phyloP scores from a whole-genome alignment of 1,284 basidiomycete species.

The Rhodotorula sp. region DNA sequence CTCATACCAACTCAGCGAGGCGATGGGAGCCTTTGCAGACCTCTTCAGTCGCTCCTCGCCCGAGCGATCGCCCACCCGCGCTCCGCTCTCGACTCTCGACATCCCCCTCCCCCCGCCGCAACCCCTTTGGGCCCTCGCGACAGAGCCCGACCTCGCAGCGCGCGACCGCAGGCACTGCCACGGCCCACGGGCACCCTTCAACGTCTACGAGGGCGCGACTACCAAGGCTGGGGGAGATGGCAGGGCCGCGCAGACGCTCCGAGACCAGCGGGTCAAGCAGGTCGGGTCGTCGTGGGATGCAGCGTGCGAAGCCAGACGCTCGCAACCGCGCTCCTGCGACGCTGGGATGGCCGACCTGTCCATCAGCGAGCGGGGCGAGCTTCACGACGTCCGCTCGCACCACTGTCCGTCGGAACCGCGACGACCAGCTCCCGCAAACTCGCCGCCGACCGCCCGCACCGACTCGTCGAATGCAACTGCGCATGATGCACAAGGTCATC shows the following conservation, averaged over 20 bases:
- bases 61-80: neutral
- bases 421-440: too few relatives aligned
- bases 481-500: too few relatives aligned
- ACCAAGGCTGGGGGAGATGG: too few relatives aligned
- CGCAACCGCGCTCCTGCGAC: too few relatives aligned
- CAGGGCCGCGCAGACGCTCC: neutral
- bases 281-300: too few relatives aligned
- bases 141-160: neutral
- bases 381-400: too few relatives aligned
- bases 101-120: constrained; percentile 1
- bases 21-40: constrained; percentile 6
- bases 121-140: constrained; percentile 9
- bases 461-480: too few relatives aligned
- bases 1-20: accelerated
- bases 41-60: neutral
- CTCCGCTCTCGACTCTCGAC: constrained; percentile 11
- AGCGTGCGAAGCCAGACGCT: too few relatives aligned
- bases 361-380: too few relatives aligned
- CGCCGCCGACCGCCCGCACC: too few relatives aligned
- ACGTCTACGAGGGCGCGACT: neutral
- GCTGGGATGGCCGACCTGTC: too few relatives aligned
- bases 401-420: too few relatives aligned
- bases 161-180: neutral
- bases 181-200: neutral
- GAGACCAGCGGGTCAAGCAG: neutral